Evolutionary conservation across 768 basidiomycete species (phyloP), one percentile per base, ranked within the genome.

Genomic region (Panaeolus papilionaceus): DNA sequence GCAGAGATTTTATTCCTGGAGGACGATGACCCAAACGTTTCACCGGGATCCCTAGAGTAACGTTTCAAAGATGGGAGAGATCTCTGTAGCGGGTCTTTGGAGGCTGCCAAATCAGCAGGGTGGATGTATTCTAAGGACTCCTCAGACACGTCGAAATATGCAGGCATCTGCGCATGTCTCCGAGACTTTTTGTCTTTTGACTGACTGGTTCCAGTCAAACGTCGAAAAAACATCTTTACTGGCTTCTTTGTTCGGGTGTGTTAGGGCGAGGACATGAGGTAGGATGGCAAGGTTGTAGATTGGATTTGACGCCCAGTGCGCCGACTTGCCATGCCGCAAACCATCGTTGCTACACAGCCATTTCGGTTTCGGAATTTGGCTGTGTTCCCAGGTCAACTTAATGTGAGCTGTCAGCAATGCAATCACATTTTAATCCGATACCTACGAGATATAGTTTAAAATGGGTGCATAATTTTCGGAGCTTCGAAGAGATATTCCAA

Each of bases 341-440:
- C 54, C 54, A 58, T 58, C 33, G 16, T 10, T 16, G n/a, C 26
- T 33, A 58, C 54, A 58, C 54, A 58, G 54, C 54, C 54, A 58
- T 58, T 33, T 8, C 47, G 42, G 42, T 58, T 33, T 8, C 47
- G 42, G 42, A 44, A 44, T 44, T 44, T 44, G 42, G 47, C 54
- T 58, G 54, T 58, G 54, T 58, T 58, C 54, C 54, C 54, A 58
- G 54, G 54, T 37, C 33, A 58, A 44, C 42, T 44, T 44, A 44
- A 16, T 12, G 16, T 40, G 2, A 16, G 42, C 42, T 44, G 42
- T 44, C 42, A 44, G 42, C 18, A 6, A n/a, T 44, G 42, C 42
- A 44, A 44, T 14, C 11, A 18, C 18, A 12, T 23, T 26, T 2
- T 12, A 51, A 23, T 23, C 9, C 10, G 26, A 51, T 6, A 51